A percentile compares a stretch with the other conserved stretches of the same genome.
Evolutionary conservation across 2,329 filamentous ascomycete genomes (phyloP).

Genomic region (Biscogniauxia marginata): DNA sequence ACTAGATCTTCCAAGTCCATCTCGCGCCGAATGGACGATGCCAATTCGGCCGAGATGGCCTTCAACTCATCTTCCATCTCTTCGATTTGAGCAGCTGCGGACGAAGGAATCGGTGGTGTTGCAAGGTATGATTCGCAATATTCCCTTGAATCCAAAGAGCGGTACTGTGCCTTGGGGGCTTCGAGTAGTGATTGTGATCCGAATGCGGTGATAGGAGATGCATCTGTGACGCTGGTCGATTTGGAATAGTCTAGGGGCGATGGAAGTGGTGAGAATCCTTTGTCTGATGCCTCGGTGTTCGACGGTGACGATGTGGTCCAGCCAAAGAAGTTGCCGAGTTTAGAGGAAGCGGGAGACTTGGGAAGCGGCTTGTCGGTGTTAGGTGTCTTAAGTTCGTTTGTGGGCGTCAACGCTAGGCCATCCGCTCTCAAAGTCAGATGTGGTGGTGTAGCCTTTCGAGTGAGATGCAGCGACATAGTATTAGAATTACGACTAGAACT

Average conservation of each 20-base stretch:
- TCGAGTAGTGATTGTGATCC: constrained; percentile 38
- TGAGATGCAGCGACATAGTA: constrained; percentile 47
- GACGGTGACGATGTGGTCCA: constrained; percentile 50
- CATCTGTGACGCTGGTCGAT: constrained; percentile 40
- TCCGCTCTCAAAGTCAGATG: constrained; percentile 50
- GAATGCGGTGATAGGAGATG: constrained; percentile 39
- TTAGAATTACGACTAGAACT: constrained; percentile 38
- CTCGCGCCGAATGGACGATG: constrained; percentile 87
- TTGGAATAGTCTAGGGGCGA: constrained; percentile 49
- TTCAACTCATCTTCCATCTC: constrained; percentile 94
- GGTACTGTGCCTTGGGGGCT: constrained; percentile 40
- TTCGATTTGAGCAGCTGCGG: constrained; percentile 60
- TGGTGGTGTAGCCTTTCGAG: constrained; percentile 50
- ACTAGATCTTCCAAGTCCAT: constrained; percentile 96
- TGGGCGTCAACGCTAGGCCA: constrained; percentile 31
- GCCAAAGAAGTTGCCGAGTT: constrained; percentile 53
- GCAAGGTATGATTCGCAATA: constrained; percentile 53
- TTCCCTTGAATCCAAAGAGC: constrained; percentile 43
- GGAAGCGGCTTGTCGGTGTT: constrained; percentile 55
- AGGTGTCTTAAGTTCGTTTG: constrained; percentile 34
- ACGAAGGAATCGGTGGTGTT: constrained; percentile 43
- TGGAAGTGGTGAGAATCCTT: constrained; percentile 44
- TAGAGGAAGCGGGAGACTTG: constrained; percentile 51
- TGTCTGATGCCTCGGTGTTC: constrained; percentile 51
- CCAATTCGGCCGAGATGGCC: constrained; percentile 89